Base-by-base conservation (phyloP, 495 filamentous ascomycete species). In the Filosporella fistucella region DNA sequence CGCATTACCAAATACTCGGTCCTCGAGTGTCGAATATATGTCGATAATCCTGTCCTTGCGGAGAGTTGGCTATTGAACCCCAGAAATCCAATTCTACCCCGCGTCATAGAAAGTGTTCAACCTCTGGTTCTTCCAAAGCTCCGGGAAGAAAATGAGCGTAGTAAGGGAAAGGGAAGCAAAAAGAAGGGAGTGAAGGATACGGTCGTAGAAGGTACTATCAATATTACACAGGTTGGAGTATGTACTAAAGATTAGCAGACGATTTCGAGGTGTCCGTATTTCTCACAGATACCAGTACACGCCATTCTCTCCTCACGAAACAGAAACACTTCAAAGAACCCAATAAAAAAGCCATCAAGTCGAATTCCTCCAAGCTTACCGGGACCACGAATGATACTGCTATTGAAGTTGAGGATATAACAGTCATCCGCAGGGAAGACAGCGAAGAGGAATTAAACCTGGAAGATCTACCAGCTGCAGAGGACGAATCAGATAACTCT, bases 221-320 rank as follows among this genome's bases (percentile, higher is more conserved):
- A 13, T n/a, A 22, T 2, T n/a, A 7, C 16, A 20, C 18, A 9
- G 14, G 2, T 23, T 47, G 39, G 51, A 41, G 41, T 20, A 36
- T 47, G 52, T 57, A 49, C 49, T 52, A 34, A 58, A 41, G 24
- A 2, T 16, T 23, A 44, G 28, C 61, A 94, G 93, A 96, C 69
- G 91, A 94, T 41, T 98, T 96, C 58, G 90, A 96, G 61, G 87
- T 95, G 30, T 84, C 88, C 14, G 82, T 97, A 51, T 98, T 96
- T 68, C 77, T 98, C 55, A 94, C 85, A 26, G 86, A 95, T 64
- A 84, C 82, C 6, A 83, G 82, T 18, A 88, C 87, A n/a, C 80
- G 90, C 23, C 91, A 97, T 70, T 84, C 88, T 13, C 73, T 98
- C 9, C 76, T 97, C 42, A 84, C 85, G 51, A 91, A 91, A 59